Evolutionary conservation across 345 rosid genomes (phyloP), one percentile per base, ranked within the genome.

Genomic region (Camelina hispida): DNA sequence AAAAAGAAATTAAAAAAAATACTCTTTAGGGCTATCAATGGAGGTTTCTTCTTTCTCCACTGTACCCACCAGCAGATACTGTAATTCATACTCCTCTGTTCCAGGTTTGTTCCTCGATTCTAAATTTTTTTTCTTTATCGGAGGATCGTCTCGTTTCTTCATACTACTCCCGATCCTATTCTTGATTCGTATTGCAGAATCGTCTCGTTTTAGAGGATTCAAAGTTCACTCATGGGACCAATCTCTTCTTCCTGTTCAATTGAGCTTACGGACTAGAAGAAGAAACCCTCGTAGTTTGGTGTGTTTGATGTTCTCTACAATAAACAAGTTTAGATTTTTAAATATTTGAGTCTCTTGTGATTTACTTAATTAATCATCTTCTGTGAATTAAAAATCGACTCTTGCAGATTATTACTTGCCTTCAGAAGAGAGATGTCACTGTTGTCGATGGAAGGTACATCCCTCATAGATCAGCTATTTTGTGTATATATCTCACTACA

Each of bases 391-490:
- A 12, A 17, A 30, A 35, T 13, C 4, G 18, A 8, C 64, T 47
- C 50, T 70, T 61, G 62, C 78, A 89, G 96, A 80, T 88, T 60
- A 74, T 88, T 63, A 74, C 62, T 1, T 87, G 93, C 37, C 40
- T 82, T 80, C 90, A 83, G 81, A 82, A 77, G 84, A 84, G 74
- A 77, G 89, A 85, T 38, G 55, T 85, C 75, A 68, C 84, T 52
- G 55, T 85, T 22, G 16, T 91, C 2, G 86, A 84, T 75, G 93
- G 83, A 66, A 69, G 94, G 98, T 91, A 86, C 71, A 73, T 46
- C 40, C n/a, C 16, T 44, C 30, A 28, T 28, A 4, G 25, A 9
- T n/a, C 72, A 38, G 35, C 16, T 51, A 52, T n/a, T 63, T 44
- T 67, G 13, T 48, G 48, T 58, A 37, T 32, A 47, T 23, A 23